A percentile compares a stretch with the other conserved stretches of the same genome.
Evolutionary conservation across 352 stramenopile species (phyloP).

Genomic region (Detonula confervacea): DNA sequence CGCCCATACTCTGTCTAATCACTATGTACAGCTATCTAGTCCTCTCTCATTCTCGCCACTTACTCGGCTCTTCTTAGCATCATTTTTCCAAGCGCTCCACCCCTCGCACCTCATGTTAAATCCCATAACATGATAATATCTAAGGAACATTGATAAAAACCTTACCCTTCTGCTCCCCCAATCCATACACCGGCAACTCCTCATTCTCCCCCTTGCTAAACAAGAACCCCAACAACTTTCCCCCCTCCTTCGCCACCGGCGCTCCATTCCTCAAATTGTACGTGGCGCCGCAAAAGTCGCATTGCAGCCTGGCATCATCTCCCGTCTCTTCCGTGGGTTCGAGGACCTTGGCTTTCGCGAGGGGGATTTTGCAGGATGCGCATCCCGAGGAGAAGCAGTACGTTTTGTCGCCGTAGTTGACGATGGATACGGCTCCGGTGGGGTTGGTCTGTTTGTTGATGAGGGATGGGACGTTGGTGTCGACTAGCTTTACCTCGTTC

Average conservation of each 20-base stretch:
- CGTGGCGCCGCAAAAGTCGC: conserved; percentile 74
- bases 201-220: conserved; percentile 37
- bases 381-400: conserved; percentile 71
- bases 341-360: conserved; percentile 71
- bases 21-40: not conserved
- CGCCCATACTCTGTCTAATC: not conserved
- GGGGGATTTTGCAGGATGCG: conserved; percentile 68
- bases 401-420: conserved; percentile 64
- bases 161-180: conserved; percentile 76
- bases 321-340: conserved; percentile 39
- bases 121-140: not conserved
- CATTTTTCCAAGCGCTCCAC: too few species aligned
- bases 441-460: conserved; percentile 70
- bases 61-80: too few species aligned
- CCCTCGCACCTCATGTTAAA: too few species aligned
- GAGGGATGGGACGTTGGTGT: conserved; percentile 63
- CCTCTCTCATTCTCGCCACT: too few species aligned
- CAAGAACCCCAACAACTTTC: conserved; percentile 68
- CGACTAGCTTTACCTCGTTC: conserved; percentile 62
- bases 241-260: conserved; percentile 40
- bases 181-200: conserved; percentile 58
- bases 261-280: conserved; percentile 72
- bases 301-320: conserved; percentile 57
- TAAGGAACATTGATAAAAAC: conserved; percentile 66
- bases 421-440: conserved; percentile 66